These are phyloP conservation scores for Verticillium klebahnii DNA, from an alignment of 2,329 filamentous ascomycete species.

Conservation along the genomic window DNA sequence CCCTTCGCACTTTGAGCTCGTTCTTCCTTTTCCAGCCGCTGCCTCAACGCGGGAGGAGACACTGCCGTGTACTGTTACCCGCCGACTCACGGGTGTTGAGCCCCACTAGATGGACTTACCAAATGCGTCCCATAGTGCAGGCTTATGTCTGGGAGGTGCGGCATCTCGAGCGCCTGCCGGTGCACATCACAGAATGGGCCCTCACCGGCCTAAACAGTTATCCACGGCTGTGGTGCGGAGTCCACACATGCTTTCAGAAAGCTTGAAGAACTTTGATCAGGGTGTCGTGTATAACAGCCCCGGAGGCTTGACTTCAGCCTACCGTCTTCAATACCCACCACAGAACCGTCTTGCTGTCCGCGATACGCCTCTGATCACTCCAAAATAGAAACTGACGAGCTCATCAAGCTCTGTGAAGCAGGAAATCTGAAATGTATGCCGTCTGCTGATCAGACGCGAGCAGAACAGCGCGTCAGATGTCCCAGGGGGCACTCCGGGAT, in stretches of 20 bases:
- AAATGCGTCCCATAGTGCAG: no score
- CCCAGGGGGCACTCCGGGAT: neutral
- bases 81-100: neutral
- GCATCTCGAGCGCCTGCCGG: no score
- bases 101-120: no score
- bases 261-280: neutral
- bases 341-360: neutral
- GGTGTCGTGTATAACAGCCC: neutral
- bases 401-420: neutral
- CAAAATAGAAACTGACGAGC: neutral
- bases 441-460: neutral
- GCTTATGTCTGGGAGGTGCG: no score
- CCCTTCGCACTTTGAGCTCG: conserved; percentile 12
- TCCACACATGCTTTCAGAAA: conserved; percentile 2
- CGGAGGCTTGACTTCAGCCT: no score
- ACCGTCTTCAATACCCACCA: neutral
- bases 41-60: conserved; percentile 10
- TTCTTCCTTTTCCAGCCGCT: conserved; percentile 12
- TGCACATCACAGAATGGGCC: no score
- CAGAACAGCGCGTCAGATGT: neutral
- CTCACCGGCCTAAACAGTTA: no score
- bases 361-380: neutral
- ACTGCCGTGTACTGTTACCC: conserved; percentile 12
- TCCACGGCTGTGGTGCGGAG: neutral
- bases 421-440: neutral